phyloP scores from a whole-genome alignment of 192 early-diverging fungal species.

The Umbelopsis ramanniana region DNA sequence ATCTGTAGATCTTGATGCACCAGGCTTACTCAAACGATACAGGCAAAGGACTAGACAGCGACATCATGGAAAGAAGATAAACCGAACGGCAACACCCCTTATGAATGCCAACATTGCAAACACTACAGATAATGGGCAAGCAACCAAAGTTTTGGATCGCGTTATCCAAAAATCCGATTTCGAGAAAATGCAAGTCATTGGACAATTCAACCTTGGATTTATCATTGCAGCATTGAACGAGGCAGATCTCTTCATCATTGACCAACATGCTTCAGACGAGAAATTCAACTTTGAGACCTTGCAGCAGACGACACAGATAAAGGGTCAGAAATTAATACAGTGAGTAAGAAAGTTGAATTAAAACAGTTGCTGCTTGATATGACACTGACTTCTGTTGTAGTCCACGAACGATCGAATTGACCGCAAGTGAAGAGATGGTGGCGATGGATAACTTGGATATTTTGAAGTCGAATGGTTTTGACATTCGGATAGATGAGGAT shows the following conservation, averaged over 20 bases:
- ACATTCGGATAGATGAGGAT: slow-evolving; percentile 64
- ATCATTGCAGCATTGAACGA: slow-evolving; percentile 76
- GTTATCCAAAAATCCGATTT: slow-evolving; percentile 84
- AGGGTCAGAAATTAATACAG: slow-evolving; percentile 70
- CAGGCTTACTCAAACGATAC: neutral
- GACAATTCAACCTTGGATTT: slow-evolving; percentile 98
- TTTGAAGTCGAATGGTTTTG: slow-evolving; percentile 84
- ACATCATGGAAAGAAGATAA: neutral
- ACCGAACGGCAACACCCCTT: neutral
- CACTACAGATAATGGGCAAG: slow-evolving; percentile 50
- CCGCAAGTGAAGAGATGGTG: slow-evolving; percentile 76
- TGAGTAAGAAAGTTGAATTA: slow-evolving; percentile 30
- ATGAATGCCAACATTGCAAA: slow-evolving; percentile 47
- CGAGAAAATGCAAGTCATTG: slow-evolving; percentile 79
- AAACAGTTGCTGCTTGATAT: neutral
- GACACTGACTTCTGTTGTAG: slow-evolving; percentile 40
- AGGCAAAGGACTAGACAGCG: neutral
- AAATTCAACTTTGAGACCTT: slow-evolving; percentile 95
- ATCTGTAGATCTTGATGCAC: neutral
- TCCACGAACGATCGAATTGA: slow-evolving; percentile 70
- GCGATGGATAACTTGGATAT: slow-evolving; percentile 76
- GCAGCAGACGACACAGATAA: slow-evolving; percentile 64
- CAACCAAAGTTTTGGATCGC: slow-evolving; percentile 47
- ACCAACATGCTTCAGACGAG: slow-evolving; percentile 98
- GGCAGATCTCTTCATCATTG: slow-evolving; percentile 89